These are phyloP conservation scores for Taphrina sp. DNA, from an alignment of 1,139 yeast genomes.

Conservation along the genomic window DNA sequence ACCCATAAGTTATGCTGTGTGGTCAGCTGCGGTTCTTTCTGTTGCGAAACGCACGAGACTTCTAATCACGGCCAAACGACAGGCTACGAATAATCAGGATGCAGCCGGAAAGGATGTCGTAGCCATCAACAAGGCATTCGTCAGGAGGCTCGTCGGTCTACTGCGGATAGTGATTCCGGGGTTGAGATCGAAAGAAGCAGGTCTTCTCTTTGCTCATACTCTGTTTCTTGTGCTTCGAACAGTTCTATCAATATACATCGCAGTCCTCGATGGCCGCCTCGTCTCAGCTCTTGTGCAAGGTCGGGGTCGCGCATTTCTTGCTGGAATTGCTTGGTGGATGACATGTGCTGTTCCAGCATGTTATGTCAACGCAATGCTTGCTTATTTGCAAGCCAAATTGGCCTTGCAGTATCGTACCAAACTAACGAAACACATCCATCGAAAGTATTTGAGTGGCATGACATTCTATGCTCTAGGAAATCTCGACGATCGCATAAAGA, in stretches of 20 bases:
- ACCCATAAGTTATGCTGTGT: constrained; percentile 5
- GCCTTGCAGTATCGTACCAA: constrained; percentile 65
- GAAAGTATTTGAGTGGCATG: constrained; percentile 61
- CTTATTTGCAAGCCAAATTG: constrained; percentile 67
- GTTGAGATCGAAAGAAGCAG: constrained; percentile 43
- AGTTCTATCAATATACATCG: constrained; percentile 73
- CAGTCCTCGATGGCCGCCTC: constrained; percentile 78
- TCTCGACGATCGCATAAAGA: constrained; percentile 59
- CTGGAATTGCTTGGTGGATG: constrained; percentile 75
- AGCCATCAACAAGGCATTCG: constrained; percentile 44
- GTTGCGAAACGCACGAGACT: constrained; percentile 12
- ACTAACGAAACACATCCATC: constrained; percentile 63
- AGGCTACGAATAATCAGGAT: too few relatives aligned
- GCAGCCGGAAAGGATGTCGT: constrained; percentile 2
- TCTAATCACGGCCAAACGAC: constrained; percentile 21
- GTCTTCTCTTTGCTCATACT: constrained; percentile 57
- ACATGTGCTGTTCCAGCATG: constrained; percentile 83
- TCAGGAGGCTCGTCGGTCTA: constrained; percentile 41
- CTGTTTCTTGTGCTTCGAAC: constrained; percentile 66
- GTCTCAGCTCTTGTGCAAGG: constrained; percentile 81
- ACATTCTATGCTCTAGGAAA: constrained; percentile 58
- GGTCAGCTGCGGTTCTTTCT: constrained; percentile 7
- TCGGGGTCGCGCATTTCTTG: constrained; percentile 61
- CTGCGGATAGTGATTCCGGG: constrained; percentile 46
- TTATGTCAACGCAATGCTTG: constrained; percentile 68